Evolutionary conservation across 2,329 filamentous ascomycete genomes (phyloP), one percentile per base, ranked within the genome.

Genomic region (Pestalotiopsis sp.): DNA sequence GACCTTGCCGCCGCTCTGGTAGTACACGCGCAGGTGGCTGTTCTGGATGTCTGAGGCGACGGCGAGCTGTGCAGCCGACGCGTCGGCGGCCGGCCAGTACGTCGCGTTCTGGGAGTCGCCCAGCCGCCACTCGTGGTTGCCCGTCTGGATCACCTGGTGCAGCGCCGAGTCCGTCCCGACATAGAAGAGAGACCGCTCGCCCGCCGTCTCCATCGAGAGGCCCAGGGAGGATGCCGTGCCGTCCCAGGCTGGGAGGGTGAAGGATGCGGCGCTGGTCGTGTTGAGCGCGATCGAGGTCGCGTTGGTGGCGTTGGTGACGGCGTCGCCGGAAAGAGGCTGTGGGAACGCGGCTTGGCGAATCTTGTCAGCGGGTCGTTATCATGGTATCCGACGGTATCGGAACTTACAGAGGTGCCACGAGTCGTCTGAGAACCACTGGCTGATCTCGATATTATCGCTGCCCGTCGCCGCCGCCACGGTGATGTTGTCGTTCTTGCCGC

Each of bases 81-180:
- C 64, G 36, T 14, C 69, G 52, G 75, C 72, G 9, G 72, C 70
- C 25, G 72, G 74, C 71, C 71, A 73, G 25, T 41, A 52, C 5
- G 31, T 55, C 14, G 58, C 65, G 67, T 72, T 75, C 1, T 71
- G 66, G 1, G 68, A 67, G 23, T 70, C 68, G 45, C 72, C 72
- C 23, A 70, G n/a, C 39, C 66, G 64, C 80, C 80, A 82, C 14
- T 68, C 67, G 39, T 58, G 72, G 41, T 55, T 72, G 55, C 69
- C 67, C 59, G 62, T 64, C 69, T 78, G 76, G 66, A 73, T 69
- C 69, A 77, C 59, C 31, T 75, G 74, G 71, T 81, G 74, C n/a
- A 82, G 72, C 61, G 71, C 72, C 31, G 69, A 69, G 73, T 82
- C 81, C 27, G 75, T 77, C 67, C 80, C 81, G 61, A 81, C 74